phyloP scores from a whole-genome alignment of 2,329 filamentous ascomycete species.

The Nakataea oryzae region DNA sequence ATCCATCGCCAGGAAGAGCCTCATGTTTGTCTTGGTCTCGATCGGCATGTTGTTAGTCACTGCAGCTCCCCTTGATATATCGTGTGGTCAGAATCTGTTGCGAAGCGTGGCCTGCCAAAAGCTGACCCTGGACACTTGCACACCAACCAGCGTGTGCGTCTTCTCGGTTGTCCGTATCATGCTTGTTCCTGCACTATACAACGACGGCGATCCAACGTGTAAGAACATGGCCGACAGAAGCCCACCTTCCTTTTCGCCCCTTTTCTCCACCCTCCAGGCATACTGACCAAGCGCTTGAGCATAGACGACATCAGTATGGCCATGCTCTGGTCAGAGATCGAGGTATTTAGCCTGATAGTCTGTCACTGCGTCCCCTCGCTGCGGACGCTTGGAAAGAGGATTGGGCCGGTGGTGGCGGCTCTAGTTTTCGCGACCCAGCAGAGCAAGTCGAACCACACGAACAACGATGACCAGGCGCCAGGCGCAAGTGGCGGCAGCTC shows the following conservation, averaged over 20 bases:
- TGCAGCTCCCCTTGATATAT: background rate
- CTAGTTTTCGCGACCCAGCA: background rate
- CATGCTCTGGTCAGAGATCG: slow-evolving; percentile 7
- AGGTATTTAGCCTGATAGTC: slow-evolving; percentile 6
- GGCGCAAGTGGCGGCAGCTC: no score
- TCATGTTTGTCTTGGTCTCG: background rate
- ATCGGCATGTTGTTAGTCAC: background rate
- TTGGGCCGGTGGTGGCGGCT: background rate
- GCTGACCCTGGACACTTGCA: background rate
- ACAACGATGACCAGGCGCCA: background rate
- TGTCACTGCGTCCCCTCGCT: slow-evolving; percentile 7
- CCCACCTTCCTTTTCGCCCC: background rate
- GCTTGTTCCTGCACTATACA: background rate
- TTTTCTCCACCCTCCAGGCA: background rate
- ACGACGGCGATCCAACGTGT: slow-evolving; percentile 4
- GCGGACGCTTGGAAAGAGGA: background rate
- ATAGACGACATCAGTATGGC: slow-evolving; percentile 4
- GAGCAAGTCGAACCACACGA: background rate
- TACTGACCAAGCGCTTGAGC: background rate
- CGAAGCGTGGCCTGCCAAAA: background rate
- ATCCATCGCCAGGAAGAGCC: background rate
- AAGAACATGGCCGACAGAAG: background rate
- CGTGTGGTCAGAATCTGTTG: background rate
- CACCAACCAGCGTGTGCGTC: background rate
- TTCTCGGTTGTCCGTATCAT: slow-evolving; percentile 2